Percentiles rank a stretch among this genome's conserved stretches.
phyloP scores from a whole-genome alignment of 345 rosid genomes.

The Geranium brycei region DNA sequence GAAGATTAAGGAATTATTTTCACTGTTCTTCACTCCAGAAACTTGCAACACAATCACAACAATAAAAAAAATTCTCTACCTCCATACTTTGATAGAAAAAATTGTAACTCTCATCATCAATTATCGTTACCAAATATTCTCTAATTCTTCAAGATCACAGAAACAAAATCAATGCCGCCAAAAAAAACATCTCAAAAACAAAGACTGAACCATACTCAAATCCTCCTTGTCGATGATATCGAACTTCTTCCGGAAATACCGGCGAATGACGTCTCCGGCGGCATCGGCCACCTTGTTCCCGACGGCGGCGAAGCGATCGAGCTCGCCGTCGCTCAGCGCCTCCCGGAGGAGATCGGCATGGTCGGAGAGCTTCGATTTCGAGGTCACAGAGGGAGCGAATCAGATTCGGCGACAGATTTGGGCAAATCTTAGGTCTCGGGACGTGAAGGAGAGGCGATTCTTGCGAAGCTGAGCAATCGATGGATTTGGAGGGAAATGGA shows the following conservation, averaged over 20 bases:
- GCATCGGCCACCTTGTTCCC: slow-evolving; percentile 72
- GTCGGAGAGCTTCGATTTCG: slow-evolving; percentile 14
- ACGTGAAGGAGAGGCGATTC: slow-evolving; percentile 6
- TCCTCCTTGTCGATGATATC: slow-evolving; percentile 80
- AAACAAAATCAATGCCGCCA: background rate
- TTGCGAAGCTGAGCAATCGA: background rate
- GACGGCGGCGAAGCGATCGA: slow-evolving; percentile 43
- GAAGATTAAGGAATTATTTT: too few species aligned
- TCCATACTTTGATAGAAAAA: too few species aligned
- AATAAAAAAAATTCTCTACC: too few species aligned
- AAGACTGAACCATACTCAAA: slow-evolving; percentile 33
- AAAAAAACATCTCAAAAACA: too few species aligned
- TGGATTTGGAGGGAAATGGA: background rate
- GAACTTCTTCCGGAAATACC: slow-evolving; percentile 65
- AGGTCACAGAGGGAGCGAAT: slow-evolving; percentile 18
- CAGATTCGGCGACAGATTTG: slow-evolving; percentile 8
- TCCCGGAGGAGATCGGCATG: background rate
- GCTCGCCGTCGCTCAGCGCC: slow-evolving; percentile 5
- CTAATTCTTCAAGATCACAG: background rate
- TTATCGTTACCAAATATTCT: background rate
- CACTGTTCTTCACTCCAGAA: too few species aligned
- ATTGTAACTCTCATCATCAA: too few species aligned
- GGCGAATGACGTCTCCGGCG: slow-evolving; percentile 72
- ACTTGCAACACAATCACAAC: too few species aligned
- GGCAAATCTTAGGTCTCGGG: slow-evolving; percentile 9